Percentiles rank a stretch among this genome's conserved stretches.
Evolutionary conservation across 139 green algal species (phyloP).

Genomic region (Spirogloea muscicola): DNA sequence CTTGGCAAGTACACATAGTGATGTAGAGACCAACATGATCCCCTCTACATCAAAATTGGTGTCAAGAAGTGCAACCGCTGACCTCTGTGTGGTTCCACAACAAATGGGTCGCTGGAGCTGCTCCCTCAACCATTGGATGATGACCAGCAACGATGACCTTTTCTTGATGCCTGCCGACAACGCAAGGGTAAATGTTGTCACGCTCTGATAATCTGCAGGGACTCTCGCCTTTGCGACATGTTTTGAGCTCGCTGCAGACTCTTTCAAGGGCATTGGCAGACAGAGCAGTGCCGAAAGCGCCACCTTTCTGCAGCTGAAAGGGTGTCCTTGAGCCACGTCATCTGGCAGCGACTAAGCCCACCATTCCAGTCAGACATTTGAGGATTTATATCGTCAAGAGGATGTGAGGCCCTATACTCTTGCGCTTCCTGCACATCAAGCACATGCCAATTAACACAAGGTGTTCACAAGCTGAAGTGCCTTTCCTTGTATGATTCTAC

Average conservation of each 20-base stretch:
- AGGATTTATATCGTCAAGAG: slow-evolving; percentile 43
- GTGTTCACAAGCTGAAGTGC: no score
- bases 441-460: no score
- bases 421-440: slow-evolving; percentile 53
- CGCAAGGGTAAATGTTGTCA: no score
- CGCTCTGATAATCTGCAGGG: no score
- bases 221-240: no score
- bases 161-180: slow-evolving; percentile 22
- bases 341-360: slow-evolving; percentile 49
- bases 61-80: background rate
- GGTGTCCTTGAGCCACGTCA: slow-evolving; percentile 38
- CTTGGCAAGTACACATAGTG: no score
- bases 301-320: slow-evolving; percentile 30
- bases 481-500: no score
- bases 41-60: no score
- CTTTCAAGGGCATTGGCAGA: no score
- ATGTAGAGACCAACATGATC: no score
- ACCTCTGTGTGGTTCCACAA: slow-evolving; percentile 42
- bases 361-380: slow-evolving; percentile 68
- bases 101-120: slow-evolving; percentile 38
- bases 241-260: no score
- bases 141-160: slow-evolving; percentile 45
- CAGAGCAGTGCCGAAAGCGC: no score
- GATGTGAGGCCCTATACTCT: slow-evolving; percentile 51
- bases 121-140: slow-evolving; percentile 40